Percentiles rank a stretch among this genome's conserved stretches.
Conservation (phyloP, 345 rosid species). For the Linum trigynum region DNA sequence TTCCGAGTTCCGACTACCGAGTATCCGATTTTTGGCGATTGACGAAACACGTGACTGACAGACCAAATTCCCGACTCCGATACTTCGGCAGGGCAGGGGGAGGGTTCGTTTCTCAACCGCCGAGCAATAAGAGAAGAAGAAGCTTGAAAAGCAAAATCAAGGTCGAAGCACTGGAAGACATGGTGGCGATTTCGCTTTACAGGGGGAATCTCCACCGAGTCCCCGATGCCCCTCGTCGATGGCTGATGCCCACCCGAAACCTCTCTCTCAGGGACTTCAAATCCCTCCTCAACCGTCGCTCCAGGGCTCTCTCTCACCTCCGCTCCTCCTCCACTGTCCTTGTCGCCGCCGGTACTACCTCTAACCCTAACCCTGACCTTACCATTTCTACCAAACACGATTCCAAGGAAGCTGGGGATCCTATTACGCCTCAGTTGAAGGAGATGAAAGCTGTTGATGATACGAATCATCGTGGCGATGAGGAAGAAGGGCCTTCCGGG, state of each 20-base stretch:
- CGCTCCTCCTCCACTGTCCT: conserved; percentile 16
- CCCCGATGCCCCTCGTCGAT: conserved; percentile 65
- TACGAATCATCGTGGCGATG: not conserved
- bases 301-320: conserved; percentile 49
- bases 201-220: conserved; percentile 85
- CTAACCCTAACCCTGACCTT: conserved; percentile 10
- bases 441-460: not conserved
- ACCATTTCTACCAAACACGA: not conserved
- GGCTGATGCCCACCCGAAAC: conserved; percentile 56
- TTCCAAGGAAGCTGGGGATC: not conserved
- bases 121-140: not conserved
- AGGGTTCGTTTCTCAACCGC: not conserved
- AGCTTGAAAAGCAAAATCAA: not conserved
- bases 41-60: not conserved
- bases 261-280: conserved; percentile 58
- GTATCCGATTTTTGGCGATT: no score
- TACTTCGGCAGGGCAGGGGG: not conserved
- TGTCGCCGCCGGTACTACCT: conserved; percentile 13
- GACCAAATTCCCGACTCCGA: not conserved
- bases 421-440: not conserved
- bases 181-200: conserved; percentile 92
- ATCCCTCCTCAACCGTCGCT: conserved; percentile 56
- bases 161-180: conserved; percentile 2
- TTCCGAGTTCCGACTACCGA: no score
- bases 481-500: conserved; percentile 1